Percentiles rank a stretch among this genome's conserved stretches.
phyloP scores from a whole-genome alignment of 2,329 filamentous ascomycete species.

The Epichloe gansuensis region DNA sequence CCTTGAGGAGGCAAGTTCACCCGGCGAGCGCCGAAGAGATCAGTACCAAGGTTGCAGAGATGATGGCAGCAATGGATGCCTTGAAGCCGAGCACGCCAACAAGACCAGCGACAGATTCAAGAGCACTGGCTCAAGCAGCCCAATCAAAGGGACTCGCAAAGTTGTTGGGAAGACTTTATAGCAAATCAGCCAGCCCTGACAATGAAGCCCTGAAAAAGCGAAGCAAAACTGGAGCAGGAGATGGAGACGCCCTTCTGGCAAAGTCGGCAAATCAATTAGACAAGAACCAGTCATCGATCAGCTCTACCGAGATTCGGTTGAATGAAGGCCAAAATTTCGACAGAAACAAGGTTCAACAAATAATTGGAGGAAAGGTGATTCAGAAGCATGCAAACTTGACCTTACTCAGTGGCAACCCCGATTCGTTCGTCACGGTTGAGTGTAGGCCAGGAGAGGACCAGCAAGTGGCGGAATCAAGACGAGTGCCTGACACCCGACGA shows the following conservation, averaged over 20 bases:
- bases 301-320: slow-evolving; percentile 18
- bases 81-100: slow-evolving; percentile 18
- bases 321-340: slow-evolving; percentile 24
- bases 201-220: slow-evolving; percentile 2
- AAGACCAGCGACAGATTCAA: slow-evolving; percentile 6
- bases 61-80: slow-evolving; percentile 23
- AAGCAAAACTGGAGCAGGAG: neutral
- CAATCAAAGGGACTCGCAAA: slow-evolving; percentile 21
- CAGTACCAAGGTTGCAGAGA: slow-evolving; percentile 21
- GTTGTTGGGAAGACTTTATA: slow-evolving; percentile 20
- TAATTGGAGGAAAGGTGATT: neutral
- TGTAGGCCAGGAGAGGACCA: neutral
- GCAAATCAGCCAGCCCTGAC: slow-evolving; percentile 14
- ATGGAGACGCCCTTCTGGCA: neutral
- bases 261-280: neutral
- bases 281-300: slow-evolving; percentile 13
- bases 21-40: slow-evolving; percentile 14
- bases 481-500: neutral
- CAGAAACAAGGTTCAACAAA: slow-evolving; percentile 20
- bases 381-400: neutral
- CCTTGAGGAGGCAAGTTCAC: neutral
- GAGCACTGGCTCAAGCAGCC: slow-evolving; percentile 17
- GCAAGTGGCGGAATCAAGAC: neutral
- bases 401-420: neutral
- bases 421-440: neutral